phyloP scores from a whole-genome alignment of 1,284 basidiomycete genomes.

The Marasmius fiardii region DNA sequence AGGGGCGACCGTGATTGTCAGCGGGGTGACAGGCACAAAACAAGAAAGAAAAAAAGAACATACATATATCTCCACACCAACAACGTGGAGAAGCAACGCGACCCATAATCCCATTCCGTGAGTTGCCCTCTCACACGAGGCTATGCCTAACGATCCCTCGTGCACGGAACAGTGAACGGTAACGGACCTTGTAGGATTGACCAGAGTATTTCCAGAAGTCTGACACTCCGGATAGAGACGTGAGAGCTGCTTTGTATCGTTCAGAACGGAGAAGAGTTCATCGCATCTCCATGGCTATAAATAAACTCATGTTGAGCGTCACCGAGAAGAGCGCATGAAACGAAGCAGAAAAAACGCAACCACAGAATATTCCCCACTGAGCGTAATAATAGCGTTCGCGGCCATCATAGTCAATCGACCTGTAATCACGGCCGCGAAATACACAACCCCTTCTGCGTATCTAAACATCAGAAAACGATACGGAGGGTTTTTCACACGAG shows the following conservation, averaged over 20 bases:
- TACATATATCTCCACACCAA: slow-evolving; percentile 24
- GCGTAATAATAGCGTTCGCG: slow-evolving; percentile 18
- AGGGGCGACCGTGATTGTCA: background rate
- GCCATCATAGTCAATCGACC: slow-evolving; percentile 18
- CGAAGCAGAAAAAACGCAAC: background rate
- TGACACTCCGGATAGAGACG: slow-evolving; percentile 19
- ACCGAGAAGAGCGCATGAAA: no score
- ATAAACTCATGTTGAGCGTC: no score
- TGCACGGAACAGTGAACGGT: slow-evolving; percentile 18
- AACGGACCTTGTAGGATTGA: slow-evolving; percentile 15
- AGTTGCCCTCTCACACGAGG: slow-evolving; percentile 17
- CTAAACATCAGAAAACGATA: background rate
- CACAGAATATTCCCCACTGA: slow-evolving; percentile 24
- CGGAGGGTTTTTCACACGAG: background rate
- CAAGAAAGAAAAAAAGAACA: slow-evolving; percentile 6
- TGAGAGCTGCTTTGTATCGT: slow-evolving; percentile 6
- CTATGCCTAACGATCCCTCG: slow-evolving; percentile 13
- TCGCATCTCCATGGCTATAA: slow-evolving; percentile 25
- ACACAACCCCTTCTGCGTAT: slow-evolving; percentile 20
- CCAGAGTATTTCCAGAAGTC: slow-evolving; percentile 5
- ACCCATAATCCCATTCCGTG: slow-evolving; percentile 25
- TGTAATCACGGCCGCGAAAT: slow-evolving; percentile 19
- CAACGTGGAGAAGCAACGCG: slow-evolving; percentile 20
- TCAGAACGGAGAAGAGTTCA: slow-evolving; percentile 20
- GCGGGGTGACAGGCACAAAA: no score